Percentiles rank a stretch among this genome's conserved stretches.
These are phyloP conservation scores for Euphorbia celastroides DNA, from an alignment of 441 rosid genomes.

Conservation along the genomic window DNA sequence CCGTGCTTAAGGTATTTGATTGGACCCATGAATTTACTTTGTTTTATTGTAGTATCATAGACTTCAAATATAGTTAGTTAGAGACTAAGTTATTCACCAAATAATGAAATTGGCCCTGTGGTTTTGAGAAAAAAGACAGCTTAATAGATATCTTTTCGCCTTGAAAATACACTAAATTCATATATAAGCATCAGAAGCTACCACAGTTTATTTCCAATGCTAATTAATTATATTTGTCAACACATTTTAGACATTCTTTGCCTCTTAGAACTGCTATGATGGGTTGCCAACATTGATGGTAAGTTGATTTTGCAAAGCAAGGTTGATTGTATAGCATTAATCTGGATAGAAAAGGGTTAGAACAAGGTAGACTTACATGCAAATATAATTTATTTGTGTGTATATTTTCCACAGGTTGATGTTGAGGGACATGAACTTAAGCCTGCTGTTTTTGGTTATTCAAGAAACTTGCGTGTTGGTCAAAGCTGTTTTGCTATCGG, in stretches of 20 bases:
- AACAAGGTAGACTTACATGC: constrained; percentile 1
- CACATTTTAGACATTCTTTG: not conserved
- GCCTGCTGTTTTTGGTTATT: constrained; percentile 67
- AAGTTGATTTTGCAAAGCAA: not conserved
- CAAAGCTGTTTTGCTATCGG: constrained; percentile 88
- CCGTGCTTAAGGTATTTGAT: constrained; percentile 61
- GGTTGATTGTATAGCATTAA: not conserved
- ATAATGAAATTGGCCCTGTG: not conserved
- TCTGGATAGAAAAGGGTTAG: not conserved
- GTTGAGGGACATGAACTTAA: constrained; percentile 53
- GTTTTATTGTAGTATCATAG: too few relatives aligned
- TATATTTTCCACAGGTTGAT: constrained; percentile 56
- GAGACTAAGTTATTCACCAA: not conserved
- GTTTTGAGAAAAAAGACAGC: not conserved
- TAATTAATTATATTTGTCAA: too few relatives aligned
- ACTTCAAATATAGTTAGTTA: not conserved
- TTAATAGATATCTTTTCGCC: not conserved
- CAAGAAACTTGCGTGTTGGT: constrained; percentile 65
- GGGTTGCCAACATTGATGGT: not conserved
- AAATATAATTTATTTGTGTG: not conserved
- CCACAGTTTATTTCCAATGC: too few relatives aligned
- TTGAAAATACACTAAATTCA: not conserved
- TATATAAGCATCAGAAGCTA: not conserved
- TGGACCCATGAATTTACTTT: not conserved
- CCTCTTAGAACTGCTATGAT: not conserved